Base-by-base conservation (phyloP, 208 protist species). In the Trypanosoma mega region DNA sequence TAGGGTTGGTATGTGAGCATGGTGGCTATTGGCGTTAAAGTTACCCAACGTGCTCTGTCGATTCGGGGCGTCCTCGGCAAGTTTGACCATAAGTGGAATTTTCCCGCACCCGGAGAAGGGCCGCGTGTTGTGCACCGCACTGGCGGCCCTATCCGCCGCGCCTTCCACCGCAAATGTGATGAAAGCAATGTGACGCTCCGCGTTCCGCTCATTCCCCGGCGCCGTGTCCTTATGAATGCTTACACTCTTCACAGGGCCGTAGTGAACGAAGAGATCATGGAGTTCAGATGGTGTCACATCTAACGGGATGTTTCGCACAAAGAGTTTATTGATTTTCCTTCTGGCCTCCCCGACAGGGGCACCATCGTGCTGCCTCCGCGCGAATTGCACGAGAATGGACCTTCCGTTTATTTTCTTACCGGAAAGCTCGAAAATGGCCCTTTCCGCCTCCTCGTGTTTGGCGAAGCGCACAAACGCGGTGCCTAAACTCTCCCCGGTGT, bases 391-490 rank as follows among this genome's bases (percentile, higher is more conserved):
- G 9, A 74, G 81, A 33, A 94, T 87, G 26, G 62, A 55, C 7
- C 78, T 68, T 2, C 76, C 71, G 52, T 78, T 68, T 1, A 88
- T 57, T 4, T n/a, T 61, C 9, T 51, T 14, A 0, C 78, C 84
- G 47, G 87, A 74, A 8, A 85, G 72, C 0, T 44, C 74, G 21
- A 39, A 55, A 60, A 94, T 80, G 12, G 87, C 87, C 1, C 53
- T 24, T 9, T 58, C 54, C 12, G 87, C 87, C 50, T 88, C 59
- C n/a, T 87, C 84, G 36, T 77, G 73, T 12, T 63, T 77, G 27
- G 69, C 71, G 65, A 77, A 94, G 54, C 84, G 83, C 51, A 94
- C 84, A 79, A 94, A 94, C 0, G 80, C 87, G 11, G 72, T 94
- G 52, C 87, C 83, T n/a, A 87, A 74, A 26, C 74, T 88, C 55